Conservation (phyloP, 2,329 filamentous ascomycete genomes). For the Zelopaecilomyces penicillatus region DNA sequence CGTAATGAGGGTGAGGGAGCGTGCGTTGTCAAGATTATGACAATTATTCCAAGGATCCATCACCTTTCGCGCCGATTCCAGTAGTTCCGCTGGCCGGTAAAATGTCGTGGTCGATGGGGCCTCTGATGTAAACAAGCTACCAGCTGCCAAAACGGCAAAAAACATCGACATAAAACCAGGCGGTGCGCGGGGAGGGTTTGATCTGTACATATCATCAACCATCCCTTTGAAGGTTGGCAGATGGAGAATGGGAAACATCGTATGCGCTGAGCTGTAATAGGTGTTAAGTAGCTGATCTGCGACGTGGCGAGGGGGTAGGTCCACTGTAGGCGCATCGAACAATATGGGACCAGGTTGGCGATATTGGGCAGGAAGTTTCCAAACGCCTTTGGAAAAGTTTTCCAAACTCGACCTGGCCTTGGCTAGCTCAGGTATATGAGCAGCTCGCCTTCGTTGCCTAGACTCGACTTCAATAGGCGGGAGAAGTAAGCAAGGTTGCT, state of each 20-base stretch:
- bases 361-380: constrained; percentile 66
- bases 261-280: constrained; percentile 71
- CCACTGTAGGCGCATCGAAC: constrained; percentile 48
- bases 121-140: constrained; percentile 61
- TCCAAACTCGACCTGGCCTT: constrained; percentile 65
- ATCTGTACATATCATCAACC: constrained; percentile 69
- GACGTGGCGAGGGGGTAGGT: constrained; percentile 60
- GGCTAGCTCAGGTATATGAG: constrained; percentile 59
- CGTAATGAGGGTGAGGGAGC: constrained; percentile 63
- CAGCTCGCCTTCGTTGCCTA: constrained; percentile 52
- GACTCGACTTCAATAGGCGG: constrained; percentile 55
- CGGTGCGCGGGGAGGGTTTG: constrained; percentile 48
- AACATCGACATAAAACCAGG: constrained; percentile 71
- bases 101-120: constrained; percentile 43
- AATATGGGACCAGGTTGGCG: constrained; percentile 41
- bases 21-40: constrained; percentile 65
- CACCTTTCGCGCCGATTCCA: constrained; percentile 61
- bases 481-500: constrained; percentile 49
- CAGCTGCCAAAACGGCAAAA: constrained; percentile 76
- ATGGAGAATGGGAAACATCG: constrained; percentile 76
- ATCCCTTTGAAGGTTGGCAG: constrained; percentile 75
- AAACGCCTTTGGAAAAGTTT: constrained; percentile 66
- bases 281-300: constrained; percentile 65
- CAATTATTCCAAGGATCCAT: constrained; percentile 79
- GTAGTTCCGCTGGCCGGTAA: constrained; percentile 50